Conservation (phyloP, 805 yeast genomes). For the Zygoascus flipseniorum region DNA sequence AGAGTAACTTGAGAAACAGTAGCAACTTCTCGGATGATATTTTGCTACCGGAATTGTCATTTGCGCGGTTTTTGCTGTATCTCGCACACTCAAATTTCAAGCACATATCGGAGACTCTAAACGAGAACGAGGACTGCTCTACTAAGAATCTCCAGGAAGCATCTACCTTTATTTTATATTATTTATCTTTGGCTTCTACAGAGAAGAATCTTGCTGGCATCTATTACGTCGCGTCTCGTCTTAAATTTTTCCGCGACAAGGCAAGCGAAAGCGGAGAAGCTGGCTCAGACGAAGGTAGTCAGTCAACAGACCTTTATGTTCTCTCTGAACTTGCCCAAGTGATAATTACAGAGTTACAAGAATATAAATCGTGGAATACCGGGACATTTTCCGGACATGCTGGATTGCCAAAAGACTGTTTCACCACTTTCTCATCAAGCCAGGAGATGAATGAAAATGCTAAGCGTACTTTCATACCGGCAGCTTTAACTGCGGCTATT, state of each 20-base stretch:
- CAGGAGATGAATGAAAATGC: slow-evolving; percentile 51
- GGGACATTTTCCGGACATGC: slow-evolving; percentile 78
- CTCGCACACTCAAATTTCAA: slow-evolving; percentile 62
- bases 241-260: slow-evolving; percentile 69
- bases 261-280: slow-evolving; percentile 31
- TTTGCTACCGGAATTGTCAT: slow-evolving; percentile 53
- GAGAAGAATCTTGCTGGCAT: slow-evolving; percentile 63
- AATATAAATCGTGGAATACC: slow-evolving; percentile 55
- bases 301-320: slow-evolving; percentile 40
- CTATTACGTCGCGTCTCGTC: slow-evolving; percentile 67
- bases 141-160: slow-evolving; percentile 33
- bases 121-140: neutral
- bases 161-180: slow-evolving; percentile 51
- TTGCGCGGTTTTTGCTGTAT: slow-evolving; percentile 59
- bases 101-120: slow-evolving; percentile 13
- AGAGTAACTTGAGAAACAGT: slow-evolving; percentile 35
- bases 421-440: slow-evolving; percentile 48
- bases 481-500: slow-evolving; percentile 27
- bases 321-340: slow-evolving; percentile 70
- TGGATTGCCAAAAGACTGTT: slow-evolving; percentile 61
- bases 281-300: slow-evolving; percentile 3
- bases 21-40: neutral
- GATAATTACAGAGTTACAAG: slow-evolving; percentile 49
- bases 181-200: slow-evolving; percentile 49
- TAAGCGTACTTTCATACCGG: slow-evolving; percentile 48